Base-by-base conservation (phyloP, 352 stramenopile species). In the Globisporangium rhizosaccharum region DNA sequence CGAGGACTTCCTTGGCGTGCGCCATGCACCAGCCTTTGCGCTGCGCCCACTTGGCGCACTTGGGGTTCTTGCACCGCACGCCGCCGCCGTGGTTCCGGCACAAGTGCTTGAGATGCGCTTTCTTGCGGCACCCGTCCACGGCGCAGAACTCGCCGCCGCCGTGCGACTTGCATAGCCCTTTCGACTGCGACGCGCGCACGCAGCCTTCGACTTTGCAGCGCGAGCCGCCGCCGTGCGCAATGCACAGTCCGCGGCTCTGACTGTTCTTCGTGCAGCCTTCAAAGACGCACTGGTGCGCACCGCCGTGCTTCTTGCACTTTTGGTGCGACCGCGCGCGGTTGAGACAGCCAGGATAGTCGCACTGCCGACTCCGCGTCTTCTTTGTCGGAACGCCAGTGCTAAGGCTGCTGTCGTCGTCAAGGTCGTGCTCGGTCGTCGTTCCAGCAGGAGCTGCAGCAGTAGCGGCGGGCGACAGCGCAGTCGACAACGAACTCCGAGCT, bases 11-110 rank as follows among this genome's bases (percentile, higher is more conserved):
- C 66, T 94, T 94, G 42, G 85, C 85, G 59, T 94, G 85, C 51
- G 85, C 81, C 85, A 94, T 94, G 67, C 85, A 94, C 83, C 83
- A 94, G 50, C 85, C 85, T 59, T 92, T 94, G 50, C 85, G 82
- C 59, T 95, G 85, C 23, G 85, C 82, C 84, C 85, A 93, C 62
- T 95, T 95, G 42, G 73, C 73, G 59, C 85, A 95, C 48, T 89
- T 88, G 17, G 72, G 49, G 59, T 85, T 66, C 64, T 92, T 92
- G 69, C 85, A 95, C 10, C 83, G 82, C 23, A 92, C 80, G 18
- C 85, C 85, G n/a, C 85, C 85, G 23, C 85, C 85, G 47, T 95
- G 85, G n/a, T 84, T 92, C 8, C 84, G 84, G 61, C 85, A 95
- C 48, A 92, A 36, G 41, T 92, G 82, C 67, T 92, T 94, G 39